These are phyloP conservation scores for Lactarius tabidus DNA, from an alignment of 768 basidiomycete genomes.

Conservation along the genomic window DNA sequence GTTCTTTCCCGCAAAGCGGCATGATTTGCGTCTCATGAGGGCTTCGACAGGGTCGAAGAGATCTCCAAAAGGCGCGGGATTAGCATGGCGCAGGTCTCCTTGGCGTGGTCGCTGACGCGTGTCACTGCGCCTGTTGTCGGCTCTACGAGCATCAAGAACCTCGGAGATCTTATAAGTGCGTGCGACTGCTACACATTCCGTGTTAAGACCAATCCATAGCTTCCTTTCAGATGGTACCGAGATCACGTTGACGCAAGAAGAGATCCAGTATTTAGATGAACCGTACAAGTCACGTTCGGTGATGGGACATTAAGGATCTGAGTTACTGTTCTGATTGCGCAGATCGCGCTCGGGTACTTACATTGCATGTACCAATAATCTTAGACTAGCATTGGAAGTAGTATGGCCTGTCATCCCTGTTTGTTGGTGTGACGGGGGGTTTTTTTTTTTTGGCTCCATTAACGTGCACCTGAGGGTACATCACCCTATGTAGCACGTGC, in stretches of 20 bases:
- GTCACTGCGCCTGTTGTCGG: slow-evolving; percentile 20
- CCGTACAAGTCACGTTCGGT: slow-evolving; percentile 23
- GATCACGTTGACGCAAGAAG: slow-evolving; percentile 14
- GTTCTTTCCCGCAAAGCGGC: background rate
- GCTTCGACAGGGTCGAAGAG: slow-evolving; percentile 36
- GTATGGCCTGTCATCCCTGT: no score
- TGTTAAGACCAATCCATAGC: background rate
- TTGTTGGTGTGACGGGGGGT: no score
- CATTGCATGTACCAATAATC: no score
- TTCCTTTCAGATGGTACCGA: slow-evolving; percentile 12
- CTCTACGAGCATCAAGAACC: slow-evolving; percentile 19
- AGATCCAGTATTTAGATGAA: slow-evolving; percentile 20
- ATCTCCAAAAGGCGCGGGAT: slow-evolving; percentile 36
- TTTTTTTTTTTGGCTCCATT: no score
- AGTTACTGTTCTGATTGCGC: background rate
- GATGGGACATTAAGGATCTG: background rate
- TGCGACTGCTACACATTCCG: background rate
- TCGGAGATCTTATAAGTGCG: slow-evolving; percentile 23
- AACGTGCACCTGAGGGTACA: no score
- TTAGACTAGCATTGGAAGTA: no score
- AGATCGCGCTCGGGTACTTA: no score
- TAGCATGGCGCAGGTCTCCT: slow-evolving; percentile 44
- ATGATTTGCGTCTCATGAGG: background rate
- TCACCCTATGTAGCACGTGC: no score
- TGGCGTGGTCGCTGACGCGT: slow-evolving; percentile 32